A percentile compares a stretch with the other conserved stretches of the same genome.
phyloP scores from a whole-genome alignment of 768 basidiomycete genomes.

The Suillus weaverae region DNA sequence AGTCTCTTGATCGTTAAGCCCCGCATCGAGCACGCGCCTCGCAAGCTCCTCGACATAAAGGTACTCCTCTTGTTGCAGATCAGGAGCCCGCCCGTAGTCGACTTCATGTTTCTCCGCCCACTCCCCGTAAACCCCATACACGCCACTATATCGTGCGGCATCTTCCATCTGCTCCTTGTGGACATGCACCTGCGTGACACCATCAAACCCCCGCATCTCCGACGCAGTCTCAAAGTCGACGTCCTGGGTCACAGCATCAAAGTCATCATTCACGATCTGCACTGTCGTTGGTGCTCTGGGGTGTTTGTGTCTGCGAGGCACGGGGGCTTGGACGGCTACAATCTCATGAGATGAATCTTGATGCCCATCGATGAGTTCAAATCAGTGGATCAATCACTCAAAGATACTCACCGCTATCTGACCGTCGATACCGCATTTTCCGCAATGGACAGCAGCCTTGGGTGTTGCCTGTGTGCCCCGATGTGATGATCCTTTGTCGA shows the following conservation, averaged over 20 bases:
- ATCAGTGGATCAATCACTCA: background rate
- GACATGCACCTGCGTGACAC: constrained; percentile 24
- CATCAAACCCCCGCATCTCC: constrained; percentile 24
- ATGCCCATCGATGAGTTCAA: constrained; percentile 15
- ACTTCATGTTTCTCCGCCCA: constrained; percentile 31
- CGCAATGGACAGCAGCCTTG: background rate
- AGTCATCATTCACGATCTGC: constrained; percentile 32
- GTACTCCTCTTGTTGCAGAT: constrained; percentile 20
- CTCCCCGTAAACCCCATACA: constrained; percentile 35
- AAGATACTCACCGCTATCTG: constrained; percentile 2
- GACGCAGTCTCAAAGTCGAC: constrained; percentile 26
- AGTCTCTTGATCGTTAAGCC: constrained; percentile 27
- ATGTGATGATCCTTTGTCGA: background rate
- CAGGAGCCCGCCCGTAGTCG: constrained; percentile 24
- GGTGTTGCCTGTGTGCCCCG: background rate
- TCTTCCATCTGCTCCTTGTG: constrained; percentile 10
- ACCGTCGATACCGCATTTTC: constrained; percentile 3
- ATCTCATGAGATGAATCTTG: constrained; percentile 36
- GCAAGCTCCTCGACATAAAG: constrained; percentile 32
- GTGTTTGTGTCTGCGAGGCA: constrained; percentile 16
- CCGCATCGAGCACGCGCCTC: constrained; percentile 37
- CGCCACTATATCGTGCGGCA: constrained; percentile 23
- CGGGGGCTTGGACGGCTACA: constrained; percentile 19
- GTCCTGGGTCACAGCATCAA: constrained; percentile 31
- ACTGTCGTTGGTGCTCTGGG: constrained; percentile 33